These are phyloP conservation scores for Tricholoma sp. DNA, from an alignment of 768 basidiomycete genomes.

Conservation along the genomic window DNA sequence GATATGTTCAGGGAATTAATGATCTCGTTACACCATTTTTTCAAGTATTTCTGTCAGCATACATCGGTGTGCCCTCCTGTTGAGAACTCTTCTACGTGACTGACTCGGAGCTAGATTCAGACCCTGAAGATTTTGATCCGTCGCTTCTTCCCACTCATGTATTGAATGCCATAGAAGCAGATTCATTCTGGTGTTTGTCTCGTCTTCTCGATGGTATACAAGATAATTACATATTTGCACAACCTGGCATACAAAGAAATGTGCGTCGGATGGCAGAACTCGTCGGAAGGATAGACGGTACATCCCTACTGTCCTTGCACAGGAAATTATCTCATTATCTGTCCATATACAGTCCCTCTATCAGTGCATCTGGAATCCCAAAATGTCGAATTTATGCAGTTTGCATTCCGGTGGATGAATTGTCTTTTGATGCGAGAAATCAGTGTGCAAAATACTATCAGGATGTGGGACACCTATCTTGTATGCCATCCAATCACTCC, in stretches of 20 bases:
- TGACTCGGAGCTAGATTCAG: constrained; percentile 56
- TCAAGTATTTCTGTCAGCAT: constrained; percentile 92
- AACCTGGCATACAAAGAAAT: constrained; percentile 93
- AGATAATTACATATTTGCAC: constrained; percentile 95
- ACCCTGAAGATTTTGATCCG: constrained; percentile 88
- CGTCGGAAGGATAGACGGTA: constrained; percentile 85
- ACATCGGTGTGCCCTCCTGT: constrained; percentile 64
- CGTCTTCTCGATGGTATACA: constrained; percentile 95
- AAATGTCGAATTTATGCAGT: constrained; percentile 99
- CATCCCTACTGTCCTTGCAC: constrained; percentile 13
- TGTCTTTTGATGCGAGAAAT: constrained; percentile 98
- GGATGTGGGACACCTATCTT: constrained; percentile 99
- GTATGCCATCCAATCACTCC: constrained; percentile 43
- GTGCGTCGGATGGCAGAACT: constrained; percentile 93
- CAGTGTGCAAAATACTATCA: constrained; percentile 91
- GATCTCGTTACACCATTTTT: constrained; percentile 98
- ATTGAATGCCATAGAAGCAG: constrained; percentile 88
- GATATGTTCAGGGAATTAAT: constrained; percentile 99
- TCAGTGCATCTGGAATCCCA: constrained; percentile 80
- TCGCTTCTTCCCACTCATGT: constrained; percentile 61
- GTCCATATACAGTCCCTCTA: constrained; percentile 60
- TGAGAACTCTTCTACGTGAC: constrained; percentile 1
- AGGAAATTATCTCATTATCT: background rate
- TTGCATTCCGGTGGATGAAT: constrained; percentile 99
- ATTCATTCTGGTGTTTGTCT: constrained; percentile 97